A percentile compares a stretch with the other conserved stretches of the same genome.
These are phyloP conservation scores for Cutaneotrichosporon sp. DNA, from an alignment of 1,284 basidiomycete species.

Conservation along the genomic window DNA sequence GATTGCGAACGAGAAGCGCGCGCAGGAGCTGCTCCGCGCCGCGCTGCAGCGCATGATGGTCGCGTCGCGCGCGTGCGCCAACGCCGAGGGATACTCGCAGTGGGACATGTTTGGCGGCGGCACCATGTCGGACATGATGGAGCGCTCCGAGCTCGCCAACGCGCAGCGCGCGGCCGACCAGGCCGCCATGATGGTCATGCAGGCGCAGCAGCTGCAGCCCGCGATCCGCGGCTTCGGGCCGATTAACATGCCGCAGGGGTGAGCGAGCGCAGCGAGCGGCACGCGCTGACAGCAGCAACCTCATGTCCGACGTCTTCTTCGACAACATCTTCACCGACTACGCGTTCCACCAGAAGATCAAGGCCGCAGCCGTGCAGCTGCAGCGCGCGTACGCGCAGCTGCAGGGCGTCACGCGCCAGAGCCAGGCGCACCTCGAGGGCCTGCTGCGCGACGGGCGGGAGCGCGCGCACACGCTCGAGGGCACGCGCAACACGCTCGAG, in stretches of 20 bases:
- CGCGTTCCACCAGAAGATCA: slow-evolving; percentile 28
- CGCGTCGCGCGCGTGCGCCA: slow-evolving; percentile 1
- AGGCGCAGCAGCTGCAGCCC: slow-evolving; percentile 30
- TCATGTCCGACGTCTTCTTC: slow-evolving; percentile 33
- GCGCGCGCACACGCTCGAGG: slow-evolving; percentile 7
- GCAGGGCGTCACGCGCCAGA: slow-evolving; percentile 7
- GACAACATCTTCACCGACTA: slow-evolving; percentile 33
- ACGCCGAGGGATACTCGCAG: slow-evolving; percentile 9
- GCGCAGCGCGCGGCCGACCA: slow-evolving; percentile 30
- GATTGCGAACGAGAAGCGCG: slow-evolving; percentile 28
- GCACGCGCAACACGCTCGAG: slow-evolving; percentile 13
- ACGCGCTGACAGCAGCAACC: slow-evolving; percentile 6
- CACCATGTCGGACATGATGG: slow-evolving; percentile 20
- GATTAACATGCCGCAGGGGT: slow-evolving; percentile 25
- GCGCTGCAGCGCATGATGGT: slow-evolving; percentile 19
- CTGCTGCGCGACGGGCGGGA: background rate
- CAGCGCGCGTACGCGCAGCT: background rate
- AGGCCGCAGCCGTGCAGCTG: slow-evolving; percentile 8
- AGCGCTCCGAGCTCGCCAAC: slow-evolving; percentile 24
- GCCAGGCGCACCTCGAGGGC: slow-evolving; percentile 2
- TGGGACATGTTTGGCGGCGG: slow-evolving; percentile 21
- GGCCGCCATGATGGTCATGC: slow-evolving; percentile 25
- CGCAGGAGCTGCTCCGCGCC: slow-evolving; percentile 17
- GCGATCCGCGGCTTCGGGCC: slow-evolving; percentile 16
- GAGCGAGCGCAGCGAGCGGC: background rate